phyloP scores from a whole-genome alignment of 1,284 basidiomycete genomes.

The Stygiomarasmius scandens region DNA sequence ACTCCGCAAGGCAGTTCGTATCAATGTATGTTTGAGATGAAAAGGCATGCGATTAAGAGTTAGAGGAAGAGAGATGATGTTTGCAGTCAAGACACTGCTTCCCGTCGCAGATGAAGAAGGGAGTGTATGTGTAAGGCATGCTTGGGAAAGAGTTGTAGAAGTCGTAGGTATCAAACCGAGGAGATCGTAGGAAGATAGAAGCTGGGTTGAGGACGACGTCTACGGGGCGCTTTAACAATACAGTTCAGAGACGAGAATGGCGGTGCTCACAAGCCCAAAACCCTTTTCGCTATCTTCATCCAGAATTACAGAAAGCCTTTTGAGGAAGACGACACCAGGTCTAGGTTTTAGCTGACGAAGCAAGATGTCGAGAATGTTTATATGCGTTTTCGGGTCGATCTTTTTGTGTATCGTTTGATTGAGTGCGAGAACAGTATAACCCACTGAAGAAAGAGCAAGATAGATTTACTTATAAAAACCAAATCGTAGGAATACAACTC shows the following conservation, averaged over 20 bases:
- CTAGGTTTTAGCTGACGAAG: slow-evolving; percentile 56
- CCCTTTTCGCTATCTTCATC: slow-evolving; percentile 82
- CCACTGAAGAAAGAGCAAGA: slow-evolving; percentile 56
- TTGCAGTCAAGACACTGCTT: slow-evolving; percentile 62
- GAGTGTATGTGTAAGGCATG: slow-evolving; percentile 80
- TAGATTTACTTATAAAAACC: background rate
- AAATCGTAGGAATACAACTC: slow-evolving; percentile 20
- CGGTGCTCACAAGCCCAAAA: slow-evolving; percentile 66
- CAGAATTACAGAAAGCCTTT: slow-evolving; percentile 70
- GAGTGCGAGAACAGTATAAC: slow-evolving; percentile 76
- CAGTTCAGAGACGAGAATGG: slow-evolving; percentile 4
- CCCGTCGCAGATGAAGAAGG: slow-evolving; percentile 48
- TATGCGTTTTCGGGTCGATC: slow-evolving; percentile 68
- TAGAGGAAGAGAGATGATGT: slow-evolving; percentile 84
- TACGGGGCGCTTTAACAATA: too few relatives aligned
- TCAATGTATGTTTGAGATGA: slow-evolving; percentile 79
- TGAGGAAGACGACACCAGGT: slow-evolving; percentile 61
- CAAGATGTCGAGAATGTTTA: slow-evolving; percentile 60
- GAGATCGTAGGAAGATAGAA: slow-evolving; percentile 62
- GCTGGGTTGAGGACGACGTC: background rate
- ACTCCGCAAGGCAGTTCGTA: slow-evolving; percentile 80
- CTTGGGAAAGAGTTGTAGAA: slow-evolving; percentile 69
- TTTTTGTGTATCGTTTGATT: slow-evolving; percentile 69
- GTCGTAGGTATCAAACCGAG: slow-evolving; percentile 77
- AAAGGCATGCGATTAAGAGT: slow-evolving; percentile 79